phyloP scores from a whole-genome alignment of 1,139 yeast species.

The Trichomonascaceae sp. region DNA sequence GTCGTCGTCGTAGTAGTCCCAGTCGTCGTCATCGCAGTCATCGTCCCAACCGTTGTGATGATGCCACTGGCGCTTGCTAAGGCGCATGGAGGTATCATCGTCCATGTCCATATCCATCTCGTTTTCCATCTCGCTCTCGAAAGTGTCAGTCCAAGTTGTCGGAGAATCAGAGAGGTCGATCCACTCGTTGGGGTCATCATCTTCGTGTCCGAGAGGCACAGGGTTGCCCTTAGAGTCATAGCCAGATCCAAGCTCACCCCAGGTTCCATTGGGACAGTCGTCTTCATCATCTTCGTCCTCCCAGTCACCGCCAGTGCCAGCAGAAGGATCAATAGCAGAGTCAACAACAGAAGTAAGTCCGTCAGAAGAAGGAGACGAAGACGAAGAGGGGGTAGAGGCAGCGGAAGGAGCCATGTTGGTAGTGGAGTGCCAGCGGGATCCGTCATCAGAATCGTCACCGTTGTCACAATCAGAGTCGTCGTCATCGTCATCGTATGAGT shows the following conservation, averaged over 20 bases:
- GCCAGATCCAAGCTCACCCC: no score
- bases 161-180: no score
- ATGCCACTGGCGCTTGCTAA: background rate
- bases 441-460: conserved; percentile 22
- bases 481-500: conserved; percentile 12
- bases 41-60: conserved; percentile 2
- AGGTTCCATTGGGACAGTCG: conserved; percentile 1
- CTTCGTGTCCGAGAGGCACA: no score
- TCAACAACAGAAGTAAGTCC: background rate
- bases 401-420: background rate
- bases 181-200: no score
- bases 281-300: conserved; percentile 6
- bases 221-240: no score
- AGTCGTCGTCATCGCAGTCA: conserved; percentile 3
- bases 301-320: conserved; percentile 4
- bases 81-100: background rate
- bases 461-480: conserved; percentile 21
- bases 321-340: conserved; percentile 1
- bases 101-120: no score
- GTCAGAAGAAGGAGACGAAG: conserved; percentile 1
- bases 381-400: conserved; percentile 1
- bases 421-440: conserved; percentile 14
- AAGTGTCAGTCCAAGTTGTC: no score
- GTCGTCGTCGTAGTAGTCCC: background rate
- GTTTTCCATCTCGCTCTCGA: no score